These are phyloP conservation scores for Tardiomyces digboiensis DNA, from an alignment of 1,139 yeast genomes.

Conservation along the genomic window DNA sequence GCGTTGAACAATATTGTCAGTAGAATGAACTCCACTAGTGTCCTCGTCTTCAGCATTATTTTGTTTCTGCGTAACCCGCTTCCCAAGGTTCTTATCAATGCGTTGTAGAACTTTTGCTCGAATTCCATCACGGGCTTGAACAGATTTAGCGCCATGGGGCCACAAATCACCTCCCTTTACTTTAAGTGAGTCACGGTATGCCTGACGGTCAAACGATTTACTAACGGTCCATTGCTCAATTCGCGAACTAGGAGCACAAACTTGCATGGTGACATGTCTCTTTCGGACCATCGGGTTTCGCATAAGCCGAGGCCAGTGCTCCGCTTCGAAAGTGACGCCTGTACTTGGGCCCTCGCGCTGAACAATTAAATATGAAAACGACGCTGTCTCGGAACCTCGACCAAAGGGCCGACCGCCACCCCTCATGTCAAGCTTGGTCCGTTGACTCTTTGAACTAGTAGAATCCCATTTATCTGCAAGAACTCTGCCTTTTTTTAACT, in stretches of 20 bases:
- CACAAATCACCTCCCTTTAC: slow-evolving; percentile 80
- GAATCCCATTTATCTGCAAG: slow-evolving; percentile 68
- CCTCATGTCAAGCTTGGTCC: slow-evolving; percentile 31
- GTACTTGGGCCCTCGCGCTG: slow-evolving; percentile 39
- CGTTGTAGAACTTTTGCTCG: background rate
- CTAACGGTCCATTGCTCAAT: slow-evolving; percentile 86
- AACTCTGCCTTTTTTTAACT: slow-evolving; percentile 71
- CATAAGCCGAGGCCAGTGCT: slow-evolving; percentile 48
- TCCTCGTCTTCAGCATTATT: background rate
- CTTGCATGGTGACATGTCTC: slow-evolving; percentile 72
- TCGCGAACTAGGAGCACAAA: slow-evolving; percentile 72
- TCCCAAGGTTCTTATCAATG: background rate
- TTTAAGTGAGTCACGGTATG: slow-evolving; percentile 87
- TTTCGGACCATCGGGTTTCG: slow-evolving; percentile 67
- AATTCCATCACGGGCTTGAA: slow-evolving; percentile 17
- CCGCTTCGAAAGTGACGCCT: slow-evolving; percentile 8
- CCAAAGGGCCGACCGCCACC: slow-evolving; percentile 77
- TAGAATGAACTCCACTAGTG: background rate
- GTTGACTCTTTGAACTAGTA: slow-evolving; percentile 35
- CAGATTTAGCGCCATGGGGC: slow-evolving; percentile 72
- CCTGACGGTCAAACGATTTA: slow-evolving; percentile 63
- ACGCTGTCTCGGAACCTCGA: slow-evolving; percentile 61
- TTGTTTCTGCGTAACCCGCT: background rate
- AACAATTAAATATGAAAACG: slow-evolving; percentile 67
- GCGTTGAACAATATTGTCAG: background rate